Evolutionary conservation across 176 grass and related monocot species (phyloP), one percentile per base, ranked within the genome.

Genomic region (Aegilops umbellulata): DNA sequence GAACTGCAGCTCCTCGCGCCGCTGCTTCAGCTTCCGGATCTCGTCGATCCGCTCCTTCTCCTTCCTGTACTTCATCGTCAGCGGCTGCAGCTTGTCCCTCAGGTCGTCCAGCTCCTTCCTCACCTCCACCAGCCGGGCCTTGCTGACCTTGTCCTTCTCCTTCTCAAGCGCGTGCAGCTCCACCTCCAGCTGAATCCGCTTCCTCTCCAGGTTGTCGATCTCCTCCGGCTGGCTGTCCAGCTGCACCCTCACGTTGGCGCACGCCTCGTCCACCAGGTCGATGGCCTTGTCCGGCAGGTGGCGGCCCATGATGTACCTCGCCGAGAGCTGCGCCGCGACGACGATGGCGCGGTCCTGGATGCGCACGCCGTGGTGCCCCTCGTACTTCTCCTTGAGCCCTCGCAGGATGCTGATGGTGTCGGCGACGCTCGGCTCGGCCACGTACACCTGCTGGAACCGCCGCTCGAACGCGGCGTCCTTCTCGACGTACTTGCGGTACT

Each of bases 111-210:
- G 58, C 82, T 97, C 92, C 55, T 86, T 97, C 65, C 22, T 81
- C 9, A 97, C 92, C 88, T 97, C 90, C 13, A 94, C 64, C 5
- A 97, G 81, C 47, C 94, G 85, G 10, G 86, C 89, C 72, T 90
- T 97, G 83, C 89, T 94, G 44, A 92, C 94, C 74, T 94, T 97
- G 69, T 97, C 94, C 69, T 97, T 97, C 80, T 97, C 94, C 69
- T 94, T 97, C 88, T 97, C 94, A 26, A 97, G 88, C 1, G 92
- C 90, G 83, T 94, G 92, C 17, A 87, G 83, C 84, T 97, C 94
- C 1, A 97, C 89, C 65, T 97, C 94, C 9, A 97, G 82, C 76
- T 97, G 94, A 63, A 94, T 97, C 62, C 92, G 84, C 58, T 94
- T 94, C 77, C 92, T 88, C 61, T 94, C 88, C 17, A 97, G 79